These are phyloP conservation scores for Suhomyces bolitotheri DNA, from an alignment of 1,139 yeast genomes.

Conservation along the genomic window DNA sequence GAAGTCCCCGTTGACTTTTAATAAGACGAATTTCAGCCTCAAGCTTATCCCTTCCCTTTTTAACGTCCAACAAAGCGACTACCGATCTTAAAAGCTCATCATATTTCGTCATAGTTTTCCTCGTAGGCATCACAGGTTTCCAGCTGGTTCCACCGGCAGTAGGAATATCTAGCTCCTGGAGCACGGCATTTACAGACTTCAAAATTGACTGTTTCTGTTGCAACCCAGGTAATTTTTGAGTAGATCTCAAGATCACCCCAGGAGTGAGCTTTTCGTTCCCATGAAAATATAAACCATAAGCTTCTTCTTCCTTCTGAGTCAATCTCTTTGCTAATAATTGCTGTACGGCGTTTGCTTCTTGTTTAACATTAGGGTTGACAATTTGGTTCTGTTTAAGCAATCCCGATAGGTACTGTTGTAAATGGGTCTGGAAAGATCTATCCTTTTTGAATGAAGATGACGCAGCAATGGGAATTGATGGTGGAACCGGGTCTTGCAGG, in stretches of 20 bases:
- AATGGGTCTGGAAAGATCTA: conserved; percentile 53
- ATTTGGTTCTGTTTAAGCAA: conserved; percentile 39
- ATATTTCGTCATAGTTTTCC: conserved; percentile 73
- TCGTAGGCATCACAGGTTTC: conserved; percentile 88
- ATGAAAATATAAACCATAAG: conserved; percentile 83
- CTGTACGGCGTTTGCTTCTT: conserved; percentile 42
- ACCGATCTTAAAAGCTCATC: conserved; percentile 76
- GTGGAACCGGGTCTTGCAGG: conserved; percentile 54
- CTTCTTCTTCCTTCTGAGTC: conserved; percentile 76
- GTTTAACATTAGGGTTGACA: conserved; percentile 27
- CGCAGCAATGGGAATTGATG: conserved; percentile 59
- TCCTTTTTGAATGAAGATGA: conserved; percentile 52
- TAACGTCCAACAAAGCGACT: conserved; percentile 74
- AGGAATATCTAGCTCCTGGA: conserved; percentile 76
- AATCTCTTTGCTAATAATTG: conserved; percentile 56
- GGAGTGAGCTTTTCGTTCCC: conserved; percentile 69
- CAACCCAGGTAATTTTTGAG: conserved; percentile 49
- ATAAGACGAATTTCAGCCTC: conserved; percentile 75
- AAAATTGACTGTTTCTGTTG: conserved; percentile 63
- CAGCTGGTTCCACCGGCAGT: conserved; percentile 56
- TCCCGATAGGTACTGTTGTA: conserved; percentile 46
- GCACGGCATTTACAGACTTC: conserved; percentile 66
- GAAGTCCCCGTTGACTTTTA: conserved; percentile 47
- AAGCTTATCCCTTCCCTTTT: conserved; percentile 82
- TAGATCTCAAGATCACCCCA: conserved; percentile 79